Evolutionary conservation across 177 flowering plant species (phyloP), one percentile per base, ranked within the genome.

Genomic region (Telopea speciosissima): DNA sequence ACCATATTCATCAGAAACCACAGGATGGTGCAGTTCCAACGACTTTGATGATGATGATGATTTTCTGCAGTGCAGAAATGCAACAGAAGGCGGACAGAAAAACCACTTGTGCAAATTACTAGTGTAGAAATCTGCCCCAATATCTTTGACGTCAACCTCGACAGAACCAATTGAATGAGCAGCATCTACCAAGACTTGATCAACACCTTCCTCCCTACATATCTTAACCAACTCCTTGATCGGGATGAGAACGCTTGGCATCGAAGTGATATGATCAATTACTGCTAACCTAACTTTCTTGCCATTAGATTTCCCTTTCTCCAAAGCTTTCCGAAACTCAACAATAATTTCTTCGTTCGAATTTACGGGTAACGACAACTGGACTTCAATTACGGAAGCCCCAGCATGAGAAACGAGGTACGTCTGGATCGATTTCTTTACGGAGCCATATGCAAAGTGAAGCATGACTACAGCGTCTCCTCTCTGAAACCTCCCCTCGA

Each of bases 31-130:
- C 78, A 90, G 10, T 89, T 87, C 0, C n/a, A n/a, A n/a, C n/a
- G n/a, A n/a, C n/a, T n/a, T n/a, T n/a, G 74, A 62, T 0, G 28
- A 8, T 0, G 59, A 21, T 3, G 78, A n/a, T 0, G 83, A 73
- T 58, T 76, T 88, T 69, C 79, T 80, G 65, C 90, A 88, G 72
- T 95, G 86, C 83, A 95, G 73, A 69, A 95, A 88, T 0, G 97
- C 96, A 0, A 83, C 88, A 0, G 96, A 78, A 6, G 99, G 99
- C 1, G 99, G 99, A 69, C 96, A 90, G 69, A 95, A 94, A 36
- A 95, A 81, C 99, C 99, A 95, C 60, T 95, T 95, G 67, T 93
- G 96, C 79, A 95, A 67, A 82, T 90, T 95, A 68, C 97, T 91
- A 13, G 97, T 82, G 70, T 95, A 95, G 70, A 88, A 92, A 75